phyloP scores from a whole-genome alignment of 805 yeast genomes.

The Candida schatavii region DNA sequence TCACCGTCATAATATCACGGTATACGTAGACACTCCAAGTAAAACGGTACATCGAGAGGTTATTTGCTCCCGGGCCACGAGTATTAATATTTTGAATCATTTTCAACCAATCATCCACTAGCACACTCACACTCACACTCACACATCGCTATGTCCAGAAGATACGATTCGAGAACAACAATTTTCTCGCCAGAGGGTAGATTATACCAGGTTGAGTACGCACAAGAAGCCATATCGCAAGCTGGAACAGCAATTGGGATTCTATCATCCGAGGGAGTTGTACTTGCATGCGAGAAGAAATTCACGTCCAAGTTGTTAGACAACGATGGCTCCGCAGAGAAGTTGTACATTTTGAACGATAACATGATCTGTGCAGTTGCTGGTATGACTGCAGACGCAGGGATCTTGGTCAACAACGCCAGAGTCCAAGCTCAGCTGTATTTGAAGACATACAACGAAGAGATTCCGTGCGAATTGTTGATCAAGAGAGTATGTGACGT shows the following conservation, averaged over 20 bases:
- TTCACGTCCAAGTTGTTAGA: conserved; percentile 90
- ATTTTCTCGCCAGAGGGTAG: conserved; percentile 99
- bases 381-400: conserved; percentile 97
- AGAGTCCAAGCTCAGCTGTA: conserved; percentile 81
- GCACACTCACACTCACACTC: too few relatives aligned
- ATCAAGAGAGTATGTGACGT: conserved; percentile 88
- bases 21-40: too few relatives aligned
- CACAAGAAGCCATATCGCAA: conserved; percentile 83
- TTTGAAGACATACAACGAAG: conserved; percentile 83
- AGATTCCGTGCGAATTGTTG: conserved; percentile 88
- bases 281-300: conserved; percentile 94
- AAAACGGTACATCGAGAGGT: too few relatives aligned
- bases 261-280: conserved; percentile 81
- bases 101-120: too few relatives aligned
- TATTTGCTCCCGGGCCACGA: too few relatives aligned
- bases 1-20: too few relatives aligned
- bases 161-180: conserved; percentile 98
- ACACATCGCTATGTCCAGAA: conserved; percentile 82
- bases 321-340: conserved; percentile 91
- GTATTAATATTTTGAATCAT: too few relatives aligned
- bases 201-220: conserved; percentile 95
- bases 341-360: conserved; percentile 81
- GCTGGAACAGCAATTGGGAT: conserved; percentile 84
- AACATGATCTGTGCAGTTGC: conserved; percentile 92
- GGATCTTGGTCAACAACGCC: conserved; percentile 84